Percentiles rank a stretch among this genome's conserved stretches.
phyloP scores from a whole-genome alignment of 129 eudicot genomes.

The Solidago caesia region DNA sequence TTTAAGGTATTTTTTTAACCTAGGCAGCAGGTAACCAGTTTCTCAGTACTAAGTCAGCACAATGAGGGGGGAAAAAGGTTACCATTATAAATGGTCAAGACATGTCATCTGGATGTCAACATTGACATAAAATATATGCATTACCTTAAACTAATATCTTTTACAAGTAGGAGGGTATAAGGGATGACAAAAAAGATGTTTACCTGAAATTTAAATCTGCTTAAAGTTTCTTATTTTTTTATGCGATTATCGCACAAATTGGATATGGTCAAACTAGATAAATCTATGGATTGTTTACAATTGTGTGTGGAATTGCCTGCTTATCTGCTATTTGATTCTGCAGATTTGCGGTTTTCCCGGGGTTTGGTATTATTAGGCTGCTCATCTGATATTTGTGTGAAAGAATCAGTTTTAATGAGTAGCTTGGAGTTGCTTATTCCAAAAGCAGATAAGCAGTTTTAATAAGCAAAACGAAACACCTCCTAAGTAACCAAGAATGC shows the following conservation, averaged over 20 bases:
- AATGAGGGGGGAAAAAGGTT: neutral
- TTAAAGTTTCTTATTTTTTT: neutral
- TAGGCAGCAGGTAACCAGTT: neutral
- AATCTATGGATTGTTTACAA: neutral
- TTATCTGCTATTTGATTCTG: neutral
- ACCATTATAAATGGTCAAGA: neutral
- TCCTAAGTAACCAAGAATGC: constrained; percentile 10
- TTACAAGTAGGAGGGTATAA: neutral
- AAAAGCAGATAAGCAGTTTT: neutral
- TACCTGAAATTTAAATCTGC: neutral
- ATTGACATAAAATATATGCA: neutral
- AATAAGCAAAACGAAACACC: neutral
- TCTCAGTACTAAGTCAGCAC: neutral
- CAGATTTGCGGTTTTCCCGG: neutral
- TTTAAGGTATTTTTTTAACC: neutral
- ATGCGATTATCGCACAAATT: neutral
- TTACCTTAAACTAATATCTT: neutral
- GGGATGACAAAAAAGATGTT: neutral
- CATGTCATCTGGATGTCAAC: neutral
- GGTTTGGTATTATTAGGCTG: neutral
- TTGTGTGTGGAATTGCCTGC: neutral
- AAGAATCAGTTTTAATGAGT: neutral
- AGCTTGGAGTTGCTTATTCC: neutral
- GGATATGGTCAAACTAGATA: neutral
- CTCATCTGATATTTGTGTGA: neutral